Evolutionary conservation across 345 rosid genomes (phyloP).

Genomic region (Combretum micranthum): DNA sequence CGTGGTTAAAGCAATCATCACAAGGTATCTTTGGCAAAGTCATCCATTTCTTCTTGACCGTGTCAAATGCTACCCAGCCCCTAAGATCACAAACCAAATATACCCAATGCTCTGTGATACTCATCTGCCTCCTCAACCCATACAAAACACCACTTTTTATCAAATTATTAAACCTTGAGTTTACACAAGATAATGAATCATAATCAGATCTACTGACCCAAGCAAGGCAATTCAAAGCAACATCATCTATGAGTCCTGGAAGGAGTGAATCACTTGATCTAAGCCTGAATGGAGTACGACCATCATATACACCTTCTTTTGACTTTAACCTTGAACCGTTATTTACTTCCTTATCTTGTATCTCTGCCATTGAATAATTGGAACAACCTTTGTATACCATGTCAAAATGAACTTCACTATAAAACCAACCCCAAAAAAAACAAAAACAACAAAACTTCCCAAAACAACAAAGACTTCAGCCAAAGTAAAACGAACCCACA

Average conservation of each 20-base stretch:
- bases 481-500: neutral
- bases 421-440: conserved; percentile 8
- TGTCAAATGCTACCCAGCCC: conserved; percentile 75
- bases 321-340: conserved; percentile 14
- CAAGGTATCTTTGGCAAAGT: conserved; percentile 73
- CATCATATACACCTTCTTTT: conserved; percentile 43
- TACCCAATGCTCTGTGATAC: conserved; percentile 53
- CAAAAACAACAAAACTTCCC: conserved; percentile 20
- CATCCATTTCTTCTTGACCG: conserved; percentile 57
- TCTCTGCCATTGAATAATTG: conserved; percentile 23
- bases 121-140: conserved; percentile 47
- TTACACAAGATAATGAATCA: conserved; percentile 45
- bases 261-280: conserved; percentile 66
- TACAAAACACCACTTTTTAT: conserved; percentile 44
- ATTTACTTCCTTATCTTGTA: conserved; percentile 21
- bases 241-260: conserved; percentile 77
- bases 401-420: conserved; percentile 11
- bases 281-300: conserved; percentile 24
- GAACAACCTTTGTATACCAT: conserved; percentile 26
- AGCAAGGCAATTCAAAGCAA: conserved; percentile 62
- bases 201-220: conserved; percentile 52
- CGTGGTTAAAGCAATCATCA: conserved; percentile 71
- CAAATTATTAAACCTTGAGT: conserved; percentile 47
- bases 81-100: conserved; percentile 71
- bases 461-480: conserved; percentile 16